Percentiles rank a stretch among this genome's conserved stretches.
Conservation (phyloP, 108 stramenopile genomes). For the Nitzschia sp. region DNA sequence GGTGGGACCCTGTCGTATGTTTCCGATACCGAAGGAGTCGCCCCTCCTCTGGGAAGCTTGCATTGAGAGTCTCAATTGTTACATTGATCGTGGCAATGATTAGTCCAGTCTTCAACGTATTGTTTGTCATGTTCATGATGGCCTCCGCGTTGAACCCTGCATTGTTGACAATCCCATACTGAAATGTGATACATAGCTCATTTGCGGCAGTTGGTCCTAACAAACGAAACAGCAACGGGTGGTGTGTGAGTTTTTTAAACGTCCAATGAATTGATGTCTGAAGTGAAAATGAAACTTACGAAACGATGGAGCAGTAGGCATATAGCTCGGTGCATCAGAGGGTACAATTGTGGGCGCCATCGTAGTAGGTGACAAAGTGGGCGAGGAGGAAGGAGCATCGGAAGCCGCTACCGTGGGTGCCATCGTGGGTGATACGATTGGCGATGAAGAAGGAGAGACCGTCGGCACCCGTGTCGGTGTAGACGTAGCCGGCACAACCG, state of each 20-base stretch:
- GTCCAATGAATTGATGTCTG: neutral
- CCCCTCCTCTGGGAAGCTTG: slow-evolving; percentile 36
- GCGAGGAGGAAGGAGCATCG: neutral
- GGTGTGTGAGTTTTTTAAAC: no score
- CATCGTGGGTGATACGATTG: neutral
- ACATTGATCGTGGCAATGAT: slow-evolving; percentile 43
- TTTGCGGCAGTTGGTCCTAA: slow-evolving; percentile 16
- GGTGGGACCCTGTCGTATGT: no score
- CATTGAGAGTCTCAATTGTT: slow-evolving; percentile 49
- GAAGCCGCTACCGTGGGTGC: neutral
- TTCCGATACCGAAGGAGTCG: neutral
- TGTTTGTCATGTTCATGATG: slow-evolving; percentile 45
- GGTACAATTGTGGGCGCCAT: neutral
- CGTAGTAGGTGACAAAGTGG: neutral
- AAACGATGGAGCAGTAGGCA: neutral
- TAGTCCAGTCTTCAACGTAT: slow-evolving; percentile 55
- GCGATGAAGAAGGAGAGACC: neutral
- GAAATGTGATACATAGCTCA: slow-evolving; percentile 22
- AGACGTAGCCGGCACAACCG: no score
- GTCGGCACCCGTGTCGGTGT: no score
- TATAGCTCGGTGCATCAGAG: neutral
- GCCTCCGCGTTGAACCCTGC: slow-evolving; percentile 36
- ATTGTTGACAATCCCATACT: slow-evolving; percentile 32
- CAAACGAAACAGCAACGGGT: neutral
- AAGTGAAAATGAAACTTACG: neutral